Evolutionary conservation across 2,329 filamentous ascomycete species (phyloP), one percentile per base, ranked within the genome.

Genomic region (Myriosclerotinia duriaeana): DNA sequence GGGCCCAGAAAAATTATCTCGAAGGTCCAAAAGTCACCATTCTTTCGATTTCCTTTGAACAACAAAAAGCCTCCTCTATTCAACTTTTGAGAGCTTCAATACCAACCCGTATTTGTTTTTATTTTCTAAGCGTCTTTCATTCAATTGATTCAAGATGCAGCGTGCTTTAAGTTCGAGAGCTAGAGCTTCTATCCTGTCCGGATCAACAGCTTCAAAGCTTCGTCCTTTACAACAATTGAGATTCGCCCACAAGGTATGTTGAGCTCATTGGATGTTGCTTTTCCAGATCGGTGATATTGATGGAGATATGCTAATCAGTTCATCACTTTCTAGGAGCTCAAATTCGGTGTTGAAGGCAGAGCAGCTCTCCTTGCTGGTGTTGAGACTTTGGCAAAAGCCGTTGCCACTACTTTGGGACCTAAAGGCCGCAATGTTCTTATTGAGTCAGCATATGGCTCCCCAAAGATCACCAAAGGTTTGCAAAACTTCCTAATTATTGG

Each of bases 361-460:
- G 93, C 93, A 76, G 80, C 92, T 74, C 89, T 99, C 71, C 87
- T 99, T 73, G 89, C 89, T 77, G 95, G 95, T 87, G 93, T 98
- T 72, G 95, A 99, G 80, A 98, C 95, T 74, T 88, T 99, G 71
- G 93, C 95, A 76, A 96, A 89, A 83, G 95, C 95, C 71, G 95
- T 99, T 71, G 91, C 94, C 71, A 97, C 94, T 70, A 99, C 95
- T 72, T 87, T 99, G 69, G 95, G 95, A 73, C 95, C 95, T 76
- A 99, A 99, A 87, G 95, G 95, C 80, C 89, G 95, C 79, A 99
- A 98, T 83, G 95, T 99, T 73, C 81, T 99, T 78, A 99, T 99
- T 74, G 95, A 99, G 85, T 97, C 94, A 71, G 92, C 92, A 84
- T 99, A 97, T 77, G 95, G 95, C 80, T 97, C 95, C 58, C 95